Percentiles rank a stretch among this genome's conserved stretches.
Evolutionary conservation across 345 rosid species (phyloP).

Genomic region (Luvunga scandens): DNA sequence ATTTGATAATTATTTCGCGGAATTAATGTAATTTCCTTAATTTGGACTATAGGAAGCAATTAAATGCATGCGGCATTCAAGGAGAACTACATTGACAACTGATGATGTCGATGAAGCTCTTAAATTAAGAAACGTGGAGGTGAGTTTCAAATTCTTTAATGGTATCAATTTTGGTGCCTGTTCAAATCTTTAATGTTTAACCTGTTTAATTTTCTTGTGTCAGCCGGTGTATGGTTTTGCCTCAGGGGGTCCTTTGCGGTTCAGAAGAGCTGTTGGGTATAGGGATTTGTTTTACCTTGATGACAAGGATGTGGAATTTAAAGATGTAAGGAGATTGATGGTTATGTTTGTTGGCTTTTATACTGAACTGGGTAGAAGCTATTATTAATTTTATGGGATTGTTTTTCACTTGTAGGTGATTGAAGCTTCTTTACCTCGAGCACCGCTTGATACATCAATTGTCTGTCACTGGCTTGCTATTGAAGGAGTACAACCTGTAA

Average conservation of each 20-base stretch:
- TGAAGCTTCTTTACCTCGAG: conserved; percentile 96
- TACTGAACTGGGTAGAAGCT: neutral
- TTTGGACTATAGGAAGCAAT: conserved; percentile 67
- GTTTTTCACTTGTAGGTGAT: conserved; percentile 55
- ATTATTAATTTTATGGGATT: conserved; percentile 8
- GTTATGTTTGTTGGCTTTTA: conserved; percentile 4
- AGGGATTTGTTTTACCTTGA: conserved; percentile 87
- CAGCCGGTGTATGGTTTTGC: conserved; percentile 90
- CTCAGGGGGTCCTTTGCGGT: conserved; percentile 72
- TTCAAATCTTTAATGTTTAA: neutral
- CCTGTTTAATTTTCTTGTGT: conserved; percentile 22
- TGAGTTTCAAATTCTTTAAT: conserved; percentile 18
- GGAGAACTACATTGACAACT: conserved; percentile 64
- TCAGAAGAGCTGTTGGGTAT: conserved; percentile 88
- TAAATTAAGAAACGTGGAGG: conserved; percentile 84
- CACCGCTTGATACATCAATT: conserved; percentile 84
- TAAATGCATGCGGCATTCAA: conserved; percentile 96
- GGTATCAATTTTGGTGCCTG: neutral
- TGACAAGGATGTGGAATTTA: conserved; percentile 89
- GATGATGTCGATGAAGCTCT: conserved; percentile 89
- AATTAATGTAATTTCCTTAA: conserved; percentile 8
- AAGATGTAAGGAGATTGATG: conserved; percentile 68
- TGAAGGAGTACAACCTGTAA: conserved; percentile 95
- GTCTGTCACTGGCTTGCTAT: conserved; percentile 97
- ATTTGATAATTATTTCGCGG: neutral